These are phyloP conservation scores for Backusella macrospora DNA, from an alignment of 192 early-diverging fungal genomes.

Conservation along the genomic window DNA sequence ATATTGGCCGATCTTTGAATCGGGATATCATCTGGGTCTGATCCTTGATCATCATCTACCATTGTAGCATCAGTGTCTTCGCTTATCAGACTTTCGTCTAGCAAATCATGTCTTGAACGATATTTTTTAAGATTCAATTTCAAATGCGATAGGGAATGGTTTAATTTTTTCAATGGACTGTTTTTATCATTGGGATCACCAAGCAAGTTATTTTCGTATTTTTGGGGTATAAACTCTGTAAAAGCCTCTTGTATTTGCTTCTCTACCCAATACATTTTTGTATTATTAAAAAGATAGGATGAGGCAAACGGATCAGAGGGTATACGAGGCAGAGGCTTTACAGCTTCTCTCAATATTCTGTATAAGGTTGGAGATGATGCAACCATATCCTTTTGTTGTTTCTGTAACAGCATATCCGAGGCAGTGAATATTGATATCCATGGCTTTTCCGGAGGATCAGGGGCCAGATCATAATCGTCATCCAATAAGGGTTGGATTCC, in stretches of 20 bases:
- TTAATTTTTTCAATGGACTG: constrained; percentile 19
- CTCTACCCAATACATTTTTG: constrained; percentile 14
- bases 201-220: background rate
- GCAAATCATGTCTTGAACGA: constrained; percentile 18
- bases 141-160: constrained; percentile 17
- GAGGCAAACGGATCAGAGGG: constrained; percentile 19
- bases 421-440: constrained; percentile 25
- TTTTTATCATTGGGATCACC: background rate
- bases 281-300: constrained; percentile 15
- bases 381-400: background rate
- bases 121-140: constrained; percentile 21
- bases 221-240: constrained; percentile 15
- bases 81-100: constrained; percentile 7
- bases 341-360: constrained; percentile 22
- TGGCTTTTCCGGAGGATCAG: constrained; percentile 24
- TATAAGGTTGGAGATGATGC: constrained; percentile 17
- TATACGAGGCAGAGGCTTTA: background rate
- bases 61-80: constrained; percentile 11
- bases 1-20: constrained; percentile 15
- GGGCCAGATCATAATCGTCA: constrained; percentile 16
- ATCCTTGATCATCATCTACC: background rate
- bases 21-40: background rate
- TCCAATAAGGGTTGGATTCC: constrained; percentile 26
- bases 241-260: constrained; percentile 15
- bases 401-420: constrained; percentile 6